Evolutionary conservation across 306 rosid species (phyloP).

Genomic region (Castanea crenata): DNA sequence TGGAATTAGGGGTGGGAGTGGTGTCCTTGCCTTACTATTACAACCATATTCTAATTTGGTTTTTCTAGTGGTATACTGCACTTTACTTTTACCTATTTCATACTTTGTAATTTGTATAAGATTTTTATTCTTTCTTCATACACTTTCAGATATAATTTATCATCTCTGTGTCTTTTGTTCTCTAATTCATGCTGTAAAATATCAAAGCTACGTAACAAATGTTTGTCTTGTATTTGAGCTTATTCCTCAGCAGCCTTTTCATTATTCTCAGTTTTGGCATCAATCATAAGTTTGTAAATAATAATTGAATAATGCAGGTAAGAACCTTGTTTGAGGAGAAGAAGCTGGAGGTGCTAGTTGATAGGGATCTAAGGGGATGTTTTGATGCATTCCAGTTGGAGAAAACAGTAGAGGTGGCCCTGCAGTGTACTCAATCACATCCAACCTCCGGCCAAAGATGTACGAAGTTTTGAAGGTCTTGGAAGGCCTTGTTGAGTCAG

Average conservation of each 20-base stretch:
- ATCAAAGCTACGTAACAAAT: background rate
- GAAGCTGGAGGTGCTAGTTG: slow-evolving; percentile 67
- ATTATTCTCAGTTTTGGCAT: background rate
- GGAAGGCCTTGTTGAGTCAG: slow-evolving; percentile 70
- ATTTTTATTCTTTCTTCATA: background rate
- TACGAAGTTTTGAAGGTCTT: slow-evolving; percentile 69
- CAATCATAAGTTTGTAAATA: background rate
- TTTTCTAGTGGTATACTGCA: background rate
- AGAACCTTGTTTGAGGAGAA: slow-evolving; percentile 69
- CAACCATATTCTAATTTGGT: background rate
- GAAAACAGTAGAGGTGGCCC: slow-evolving; percentile 63
- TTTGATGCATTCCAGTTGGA: slow-evolving; percentile 69
- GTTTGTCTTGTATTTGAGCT: background rate
- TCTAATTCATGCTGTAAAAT: background rate
- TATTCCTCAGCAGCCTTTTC: too few relatives aligned
- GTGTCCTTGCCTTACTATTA: too few relatives aligned
- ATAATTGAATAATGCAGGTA: slow-evolving; percentile 50
- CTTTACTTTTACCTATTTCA: background rate
- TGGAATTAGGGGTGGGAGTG: too few relatives aligned
- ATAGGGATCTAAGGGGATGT: slow-evolving; percentile 83
- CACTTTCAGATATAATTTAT: background rate
- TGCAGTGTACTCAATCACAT: slow-evolving; percentile 76
- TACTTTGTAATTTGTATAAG: too few relatives aligned
- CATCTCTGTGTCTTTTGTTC: background rate
- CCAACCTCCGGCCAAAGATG: slow-evolving; percentile 84